Evolutionary conservation across 2,329 filamentous ascomycete genomes (phyloP).

Genomic region (Aspergillus jensenii): DNA sequence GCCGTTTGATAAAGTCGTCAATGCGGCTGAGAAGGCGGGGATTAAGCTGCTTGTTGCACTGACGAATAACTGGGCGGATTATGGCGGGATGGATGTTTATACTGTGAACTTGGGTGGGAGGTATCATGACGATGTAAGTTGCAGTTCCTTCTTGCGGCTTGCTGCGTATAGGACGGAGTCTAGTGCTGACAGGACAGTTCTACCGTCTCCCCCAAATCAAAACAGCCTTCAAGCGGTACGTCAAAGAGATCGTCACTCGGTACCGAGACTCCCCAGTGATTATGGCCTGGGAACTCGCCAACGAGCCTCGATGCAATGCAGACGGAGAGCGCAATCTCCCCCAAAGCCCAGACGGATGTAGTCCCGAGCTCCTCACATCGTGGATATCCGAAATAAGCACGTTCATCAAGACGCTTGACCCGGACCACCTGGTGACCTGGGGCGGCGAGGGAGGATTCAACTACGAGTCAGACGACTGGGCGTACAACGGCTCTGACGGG

Average conservation of each 20-base stretch:
- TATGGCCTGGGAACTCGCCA: conserved; percentile 17
- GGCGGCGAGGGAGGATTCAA: conserved; percentile 17
- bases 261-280: conserved; percentile 12
- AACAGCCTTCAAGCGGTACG: conserved; percentile 14
- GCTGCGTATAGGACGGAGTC: no score
- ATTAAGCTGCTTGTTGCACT: conserved; percentile 16
- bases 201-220: conserved; percentile 15
- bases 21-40: conserved; percentile 11
- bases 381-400: conserved; percentile 19
- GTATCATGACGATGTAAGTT: conserved; percentile 14
- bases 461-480: conserved; percentile 16
- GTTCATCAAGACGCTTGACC: conserved; percentile 16
- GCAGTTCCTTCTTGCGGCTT: no score
- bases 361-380: conserved; percentile 7
- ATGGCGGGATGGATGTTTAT: conserved; percentile 17
- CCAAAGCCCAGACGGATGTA: conserved; percentile 8
- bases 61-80: conserved; percentile 18
- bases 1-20: conserved; percentile 17
- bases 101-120: conserved; percentile 13
- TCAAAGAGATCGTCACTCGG: conserved; percentile 14
- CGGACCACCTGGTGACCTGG: conserved; percentile 17
- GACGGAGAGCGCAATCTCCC: conserved; percentile 14
- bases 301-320: conserved; percentile 17
- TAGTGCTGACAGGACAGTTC: conserved; percentile 11
- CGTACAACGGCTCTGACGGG: conserved; percentile 13